These are phyloP conservation scores for Strobilomyces confusus DNA, from an alignment of 768 basidiomycete genomes.

Conservation along the genomic window DNA sequence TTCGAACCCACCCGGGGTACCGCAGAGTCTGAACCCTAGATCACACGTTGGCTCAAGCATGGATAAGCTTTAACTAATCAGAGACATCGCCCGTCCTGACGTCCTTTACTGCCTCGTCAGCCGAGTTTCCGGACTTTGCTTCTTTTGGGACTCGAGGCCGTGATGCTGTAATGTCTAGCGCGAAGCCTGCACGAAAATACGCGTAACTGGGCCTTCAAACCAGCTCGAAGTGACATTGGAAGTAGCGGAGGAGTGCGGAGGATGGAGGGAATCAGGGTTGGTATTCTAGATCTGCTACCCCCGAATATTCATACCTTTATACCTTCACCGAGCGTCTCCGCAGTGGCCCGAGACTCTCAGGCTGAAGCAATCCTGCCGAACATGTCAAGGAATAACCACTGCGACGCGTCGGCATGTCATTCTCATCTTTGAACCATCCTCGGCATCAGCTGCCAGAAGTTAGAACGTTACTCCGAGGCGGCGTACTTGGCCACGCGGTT, in stretches of 20 bases:
- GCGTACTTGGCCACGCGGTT: no score
- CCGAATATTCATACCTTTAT: constrained; percentile 9
- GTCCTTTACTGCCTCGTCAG: constrained; percentile 77
- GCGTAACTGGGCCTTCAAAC: constrained; percentile 5
- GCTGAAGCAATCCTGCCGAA: neutral
- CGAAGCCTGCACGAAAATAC: constrained; percentile 1
- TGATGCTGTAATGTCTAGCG: constrained; percentile 3
- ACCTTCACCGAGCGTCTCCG: neutral
- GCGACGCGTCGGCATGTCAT: neutral
- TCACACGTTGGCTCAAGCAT: neutral
- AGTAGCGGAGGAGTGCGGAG: neutral
- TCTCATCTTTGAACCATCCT: constrained; percentile 10
- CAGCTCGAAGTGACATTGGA: constrained; percentile 3
- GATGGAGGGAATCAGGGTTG: neutral
- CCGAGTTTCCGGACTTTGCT: constrained; percentile 71
- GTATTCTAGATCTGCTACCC: neutral
- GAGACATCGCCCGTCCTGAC: constrained; percentile 68
- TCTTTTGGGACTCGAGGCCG: constrained; percentile 18
- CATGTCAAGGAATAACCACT: constrained; percentile 1
- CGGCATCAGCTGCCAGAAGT: neutral
- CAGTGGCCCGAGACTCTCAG: neutral
- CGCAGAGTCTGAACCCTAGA: constrained; percentile 84
- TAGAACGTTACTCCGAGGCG: neutral
- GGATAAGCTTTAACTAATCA: constrained; percentile 20
- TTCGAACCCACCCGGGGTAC: constrained; percentile 62